Conservation (phyloP, 345 rosid species). For the Hibiscus trionum region DNA sequence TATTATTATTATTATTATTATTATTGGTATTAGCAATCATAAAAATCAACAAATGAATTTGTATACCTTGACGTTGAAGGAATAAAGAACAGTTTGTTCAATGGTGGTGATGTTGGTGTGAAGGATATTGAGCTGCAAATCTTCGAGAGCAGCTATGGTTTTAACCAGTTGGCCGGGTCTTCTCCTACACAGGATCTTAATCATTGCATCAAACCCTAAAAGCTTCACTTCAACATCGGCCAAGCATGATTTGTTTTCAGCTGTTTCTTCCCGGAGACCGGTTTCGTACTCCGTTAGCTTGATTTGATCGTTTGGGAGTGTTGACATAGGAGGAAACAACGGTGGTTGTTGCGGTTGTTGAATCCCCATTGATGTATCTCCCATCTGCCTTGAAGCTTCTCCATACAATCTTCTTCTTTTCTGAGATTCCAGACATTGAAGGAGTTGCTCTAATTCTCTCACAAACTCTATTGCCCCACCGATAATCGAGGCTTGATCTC, state of each 20-base stretch:
- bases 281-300: conserved; percentile 36
- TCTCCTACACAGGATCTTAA: conserved; percentile 86
- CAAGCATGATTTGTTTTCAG: conserved; percentile 73
- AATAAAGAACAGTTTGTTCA: conserved; percentile 90
- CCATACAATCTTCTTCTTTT: conserved; percentile 60
- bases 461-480: conserved; percentile 97
- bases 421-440: conserved; percentile 86
- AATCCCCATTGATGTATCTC: conserved; percentile 25
- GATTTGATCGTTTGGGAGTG: conserved; percentile 28
- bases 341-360: conserved; percentile 23
- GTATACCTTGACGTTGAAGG: conserved; percentile 85
- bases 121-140: conserved; percentile 77
- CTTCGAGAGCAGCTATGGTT: conserved; percentile 88
- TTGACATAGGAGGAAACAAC: conserved; percentile 24
- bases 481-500: conserved; percentile 96
- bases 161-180: conserved; percentile 78
- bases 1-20: background rate
- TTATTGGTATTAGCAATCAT: background rate
- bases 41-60: background rate
- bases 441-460: conserved; percentile 85
- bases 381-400: conserved; percentile 34
- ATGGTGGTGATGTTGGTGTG: conserved; percentile 94
- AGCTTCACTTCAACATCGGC: conserved; percentile 93
- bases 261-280: conserved; percentile 59
- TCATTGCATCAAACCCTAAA: conserved; percentile 85